These are phyloP conservation scores for Epichloe scottii DNA, from an alignment of 2,329 filamentous ascomycete genomes.

Conservation along the genomic window DNA sequence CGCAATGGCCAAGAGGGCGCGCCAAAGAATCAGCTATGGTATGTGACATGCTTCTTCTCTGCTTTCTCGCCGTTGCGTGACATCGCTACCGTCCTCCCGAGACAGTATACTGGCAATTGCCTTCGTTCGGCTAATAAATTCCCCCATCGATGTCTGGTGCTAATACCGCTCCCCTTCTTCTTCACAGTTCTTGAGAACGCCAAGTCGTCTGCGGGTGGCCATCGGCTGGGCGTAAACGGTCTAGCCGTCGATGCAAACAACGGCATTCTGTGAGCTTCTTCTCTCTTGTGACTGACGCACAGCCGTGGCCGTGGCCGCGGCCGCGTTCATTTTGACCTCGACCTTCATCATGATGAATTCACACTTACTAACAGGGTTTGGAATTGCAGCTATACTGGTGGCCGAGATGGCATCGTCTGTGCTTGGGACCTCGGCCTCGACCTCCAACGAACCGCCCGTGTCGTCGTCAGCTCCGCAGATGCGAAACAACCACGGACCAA, in stretches of 20 bases:
- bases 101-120: background rate
- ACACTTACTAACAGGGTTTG: background rate
- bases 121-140: too few relatives aligned
- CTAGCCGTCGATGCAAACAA: constrained; percentile 74
- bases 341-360: too few relatives aligned
- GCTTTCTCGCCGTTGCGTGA: background rate
- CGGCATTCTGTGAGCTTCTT: constrained; percentile 63
- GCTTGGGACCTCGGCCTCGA: constrained; percentile 83
- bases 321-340: too few relatives aligned
- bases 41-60: constrained; percentile 7
- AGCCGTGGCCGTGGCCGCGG: too few relatives aligned
- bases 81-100: background rate
- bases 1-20: constrained; percentile 53
- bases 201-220: constrained; percentile 56
- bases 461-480: constrained; percentile 16
- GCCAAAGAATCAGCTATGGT: constrained; percentile 62
- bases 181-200: constrained; percentile 44
- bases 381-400: constrained; percentile 70
- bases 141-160: background rate
- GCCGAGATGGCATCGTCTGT: constrained; percentile 89
- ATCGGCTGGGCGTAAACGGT: constrained; percentile 89
- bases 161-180: background rate
- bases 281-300: background rate
- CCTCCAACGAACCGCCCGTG: constrained; percentile 28
- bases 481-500: constrained; percentile 32